Evolutionary conservation across 257 asterid species (phyloP), one percentile per base, ranked within the genome.

Genomic region (Cordia subcordata): DNA sequence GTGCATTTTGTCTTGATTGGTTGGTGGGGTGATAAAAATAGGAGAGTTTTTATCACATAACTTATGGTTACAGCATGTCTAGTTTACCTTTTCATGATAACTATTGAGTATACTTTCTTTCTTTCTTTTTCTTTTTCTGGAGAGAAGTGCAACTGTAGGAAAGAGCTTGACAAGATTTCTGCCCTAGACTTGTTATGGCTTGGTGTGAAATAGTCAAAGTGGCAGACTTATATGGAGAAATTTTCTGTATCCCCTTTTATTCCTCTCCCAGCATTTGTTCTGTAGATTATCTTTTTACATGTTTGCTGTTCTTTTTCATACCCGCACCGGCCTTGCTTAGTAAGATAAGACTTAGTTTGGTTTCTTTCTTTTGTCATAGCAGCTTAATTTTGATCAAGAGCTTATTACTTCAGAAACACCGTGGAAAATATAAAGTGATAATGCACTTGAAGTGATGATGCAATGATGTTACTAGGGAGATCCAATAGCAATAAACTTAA

Each of bases 1-100:
- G 60, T 64, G 51, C 53, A 58, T 14, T 20, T 52, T 37, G 57
- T 54, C 68, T 74, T 50, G 65, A 55, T 49, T 37, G 46, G 52
- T 49, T 37, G 46, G 52, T 53, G 69, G 59, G 69, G 66, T 19
- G 15, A 16, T 17, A 60, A 13, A 53, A 13, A 50, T 52, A 59
- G 49, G 65, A 45, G 51, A 35, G 45, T 53, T 39, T 47, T 49
- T 19, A 67, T 32, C 53, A 63, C 19, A 59, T 62, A 75, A 66
- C 52, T 63, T 63, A 58, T 68, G 60, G 35, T n/a, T 53, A 55
- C 19, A 16, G 3, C 8, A 57, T 62, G 66, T 62, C 58, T 35
- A 54, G 59, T 50, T 4, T 3, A 1, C 17, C 1, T 51, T 62
- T 35, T 47, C 58, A 23, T 62, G 53, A 45, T 11, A n/a, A n/a